Evolutionary conservation across 2,329 filamentous ascomycete species (phyloP).

Genomic region (Nothomitra cinnamomea): DNA sequence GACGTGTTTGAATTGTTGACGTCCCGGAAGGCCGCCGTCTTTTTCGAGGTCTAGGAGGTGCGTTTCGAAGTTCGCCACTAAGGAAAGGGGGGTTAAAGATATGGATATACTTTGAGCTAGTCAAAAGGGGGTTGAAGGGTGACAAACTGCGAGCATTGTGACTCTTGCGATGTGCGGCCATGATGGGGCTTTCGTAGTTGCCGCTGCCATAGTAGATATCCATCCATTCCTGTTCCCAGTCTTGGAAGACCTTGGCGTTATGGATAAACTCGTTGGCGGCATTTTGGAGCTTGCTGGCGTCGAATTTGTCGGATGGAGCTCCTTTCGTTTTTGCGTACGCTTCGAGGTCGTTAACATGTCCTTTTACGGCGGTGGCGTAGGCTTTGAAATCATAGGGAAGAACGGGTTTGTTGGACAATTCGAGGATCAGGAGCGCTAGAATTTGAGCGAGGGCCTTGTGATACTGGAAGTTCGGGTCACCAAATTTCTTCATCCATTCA

Average conservation of each 20-base stretch:
- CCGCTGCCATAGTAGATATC: conserved; percentile 44
- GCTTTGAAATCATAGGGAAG: conserved; percentile 63
- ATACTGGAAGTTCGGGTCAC: conserved; percentile 70
- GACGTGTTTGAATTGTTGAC: conserved; percentile 87
- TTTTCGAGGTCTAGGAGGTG: conserved; percentile 59
- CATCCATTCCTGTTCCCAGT: conserved; percentile 68
- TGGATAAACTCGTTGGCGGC: conserved; percentile 44
- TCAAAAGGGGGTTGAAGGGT: no score
- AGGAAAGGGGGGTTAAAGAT: background rate
- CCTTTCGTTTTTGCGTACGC: conserved; percentile 42
- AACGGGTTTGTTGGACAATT: conserved; percentile 65
- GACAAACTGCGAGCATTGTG: conserved; percentile 50
- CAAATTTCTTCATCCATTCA: conserved; percentile 63
- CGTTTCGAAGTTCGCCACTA: conserved; percentile 61
- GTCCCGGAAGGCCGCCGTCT: conserved; percentile 59
- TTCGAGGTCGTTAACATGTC: conserved; percentile 50
- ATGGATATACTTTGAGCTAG: background rate
- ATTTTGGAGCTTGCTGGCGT: conserved; percentile 41
- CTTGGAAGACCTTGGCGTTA: conserved; percentile 47
- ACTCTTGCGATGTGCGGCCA: conserved; percentile 49
- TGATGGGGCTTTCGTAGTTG: conserved; percentile 56
- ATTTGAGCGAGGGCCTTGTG: conserved; percentile 67
- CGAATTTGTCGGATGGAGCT: conserved; percentile 25
- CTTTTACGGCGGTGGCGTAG: conserved; percentile 49
- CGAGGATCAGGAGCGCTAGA: conserved; percentile 65